Evolutionary conservation across 1,284 basidiomycete genomes (phyloP), one percentile per base, ranked within the genome.

Genomic region (Xerocomus nothofagi): DNA sequence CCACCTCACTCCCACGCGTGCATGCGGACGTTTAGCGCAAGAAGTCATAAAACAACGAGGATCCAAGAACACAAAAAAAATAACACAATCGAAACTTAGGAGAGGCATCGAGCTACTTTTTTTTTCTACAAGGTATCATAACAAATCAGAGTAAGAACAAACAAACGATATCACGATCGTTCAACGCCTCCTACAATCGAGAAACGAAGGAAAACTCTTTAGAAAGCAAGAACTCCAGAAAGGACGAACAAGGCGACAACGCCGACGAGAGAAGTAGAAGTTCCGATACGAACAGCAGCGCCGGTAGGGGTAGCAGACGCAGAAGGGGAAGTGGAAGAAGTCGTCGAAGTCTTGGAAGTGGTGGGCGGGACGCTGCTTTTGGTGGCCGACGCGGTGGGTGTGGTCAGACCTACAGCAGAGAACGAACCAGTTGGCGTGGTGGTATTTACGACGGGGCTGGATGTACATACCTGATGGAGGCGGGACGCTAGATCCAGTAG

Each of bases 181-280:
- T 57, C 60, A 36, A 38, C 36, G 23, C 23, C 21, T 46, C 48
- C 30, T 10, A 27, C 11, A 3, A n/a, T 27, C 15, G 24, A 39
- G 36, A 24, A 54, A 53, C 47, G 3, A 46, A 26, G 2, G 24
- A 37, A 38, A 34, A n/a, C 3, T 9, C 0, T 20, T 44, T 53
- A 69, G 39, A 69, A 53, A 17, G 48, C 43, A 5, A 68, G 34
- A 12, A 54, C 39, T 14, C 60, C 64, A 36, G 55, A 55, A 15
- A 69, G 55, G 9, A 38, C 56, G 32, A 69, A 36, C 23, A 67
- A 3, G 6, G 55, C 51, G 4, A 57, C 57, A 8, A 53, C 15
- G 26, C 62, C 51, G 33, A 51, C 54, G 9, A 69, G 34, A 17
- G 67, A 54, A 17, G 38, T 29, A 4, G 61, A 54, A 5, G 61